These are phyloP conservation scores for Emergomyces pasteurianus DNA, from an alignment of 2,329 filamentous ascomycete species.

Conservation along the genomic window DNA sequence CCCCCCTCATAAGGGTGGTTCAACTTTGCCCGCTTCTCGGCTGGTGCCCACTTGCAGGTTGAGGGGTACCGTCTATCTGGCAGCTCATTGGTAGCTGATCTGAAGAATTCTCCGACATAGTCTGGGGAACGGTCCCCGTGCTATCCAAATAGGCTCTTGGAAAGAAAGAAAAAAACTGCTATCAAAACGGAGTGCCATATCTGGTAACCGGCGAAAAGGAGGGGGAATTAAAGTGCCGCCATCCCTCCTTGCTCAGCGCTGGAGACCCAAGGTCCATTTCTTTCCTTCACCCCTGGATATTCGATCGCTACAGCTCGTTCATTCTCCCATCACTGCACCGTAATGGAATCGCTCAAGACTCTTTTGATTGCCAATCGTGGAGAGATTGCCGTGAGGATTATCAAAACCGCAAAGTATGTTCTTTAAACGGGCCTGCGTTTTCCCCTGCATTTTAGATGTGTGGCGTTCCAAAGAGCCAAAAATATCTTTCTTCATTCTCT, in stretches of 20 bases:
- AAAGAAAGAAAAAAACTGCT: too few species aligned
- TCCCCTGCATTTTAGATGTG: neutral
- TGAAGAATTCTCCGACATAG: neutral
- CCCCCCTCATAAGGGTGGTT: neutral
- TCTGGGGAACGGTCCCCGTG: neutral
- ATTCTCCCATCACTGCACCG: neutral
- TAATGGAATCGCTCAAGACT: conserved; percentile 34
- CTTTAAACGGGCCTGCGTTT: neutral
- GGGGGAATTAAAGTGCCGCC: neutral
- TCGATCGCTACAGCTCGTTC: neutral
- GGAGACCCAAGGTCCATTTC: neutral
- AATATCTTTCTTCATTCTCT: neutral
- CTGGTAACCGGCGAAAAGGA: neutral
- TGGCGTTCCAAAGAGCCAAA: neutral
- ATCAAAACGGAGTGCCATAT: neutral
- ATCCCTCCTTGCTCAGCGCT: neutral
- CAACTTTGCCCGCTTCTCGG: neutral
- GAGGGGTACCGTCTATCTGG: neutral
- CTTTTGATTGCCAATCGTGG: conserved; percentile 49
- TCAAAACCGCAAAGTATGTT: conserved; percentile 36
- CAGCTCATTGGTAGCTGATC: neutral
- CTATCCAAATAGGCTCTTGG: neutral
- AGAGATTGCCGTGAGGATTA: conserved; percentile 45
- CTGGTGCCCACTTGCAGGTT: neutral
- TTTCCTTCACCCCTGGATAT: neutral